Percentiles rank a stretch among this genome's conserved stretches.
These are phyloP conservation scores for Lobosporangium transversale DNA, from an alignment of 192 early-diverging fungal genomes.

Conservation along the genomic window DNA sequence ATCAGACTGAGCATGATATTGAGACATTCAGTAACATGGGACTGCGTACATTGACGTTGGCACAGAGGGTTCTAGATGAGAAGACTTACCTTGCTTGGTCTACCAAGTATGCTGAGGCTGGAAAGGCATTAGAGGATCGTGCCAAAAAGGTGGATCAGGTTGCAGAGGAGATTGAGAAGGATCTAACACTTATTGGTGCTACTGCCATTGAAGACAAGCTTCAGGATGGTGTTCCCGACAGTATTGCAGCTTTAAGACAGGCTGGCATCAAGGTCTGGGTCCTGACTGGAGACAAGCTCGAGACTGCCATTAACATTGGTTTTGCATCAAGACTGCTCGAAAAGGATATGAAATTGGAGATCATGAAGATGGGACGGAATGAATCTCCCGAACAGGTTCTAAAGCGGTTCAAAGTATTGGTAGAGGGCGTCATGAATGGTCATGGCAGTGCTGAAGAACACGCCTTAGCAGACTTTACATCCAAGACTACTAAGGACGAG, in stretches of 20 bases:
- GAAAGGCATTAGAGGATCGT: constrained; percentile 74
- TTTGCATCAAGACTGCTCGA: constrained; percentile 83
- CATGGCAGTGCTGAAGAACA: constrained; percentile 15
- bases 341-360: constrained; percentile 76
- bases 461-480: background rate
- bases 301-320: constrained; percentile 99
- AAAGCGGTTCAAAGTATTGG: constrained; percentile 38
- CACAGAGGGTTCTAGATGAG: constrained; percentile 76
- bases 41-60: constrained; percentile 89
- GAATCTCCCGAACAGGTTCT: constrained; percentile 26
- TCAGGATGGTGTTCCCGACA: constrained; percentile 95
- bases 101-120: constrained; percentile 77
- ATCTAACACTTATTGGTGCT: constrained; percentile 87
- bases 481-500: background rate
- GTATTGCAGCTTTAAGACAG: constrained; percentile 81
- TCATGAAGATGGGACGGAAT: constrained; percentile 54
- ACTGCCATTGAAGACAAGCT: constrained; percentile 98
- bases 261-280: constrained; percentile 98
- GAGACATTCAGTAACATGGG: constrained; percentile 86
- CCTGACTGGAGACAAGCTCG: constrained; percentile 96
- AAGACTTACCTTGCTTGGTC: constrained; percentile 82
- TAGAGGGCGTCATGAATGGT: constrained; percentile 27
- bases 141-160: constrained; percentile 76
- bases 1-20: constrained; percentile 71
- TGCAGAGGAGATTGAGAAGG: constrained; percentile 82